Evolutionary conservation across 2,329 filamentous ascomycete genomes (phyloP).

Genomic region (Monosporascus sp.): DNA sequence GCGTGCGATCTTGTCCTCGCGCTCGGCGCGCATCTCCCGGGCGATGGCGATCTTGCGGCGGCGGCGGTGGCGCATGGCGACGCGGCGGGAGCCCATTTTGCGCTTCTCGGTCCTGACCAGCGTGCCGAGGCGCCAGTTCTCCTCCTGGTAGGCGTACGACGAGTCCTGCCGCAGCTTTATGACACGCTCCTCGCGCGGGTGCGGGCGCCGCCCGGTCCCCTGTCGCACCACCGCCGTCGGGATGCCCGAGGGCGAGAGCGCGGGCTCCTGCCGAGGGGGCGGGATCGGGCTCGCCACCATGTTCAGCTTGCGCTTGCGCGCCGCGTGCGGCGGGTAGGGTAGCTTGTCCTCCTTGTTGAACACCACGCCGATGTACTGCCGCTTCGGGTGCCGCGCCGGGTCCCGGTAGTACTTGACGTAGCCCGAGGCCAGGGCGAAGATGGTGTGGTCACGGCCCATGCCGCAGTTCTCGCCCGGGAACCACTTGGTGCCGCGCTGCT

Average conservation of each 20-base stretch:
- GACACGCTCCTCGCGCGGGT: slow-evolving; percentile 38
- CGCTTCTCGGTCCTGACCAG: slow-evolving; percentile 47
- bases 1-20: slow-evolving; percentile 25
- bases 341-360: slow-evolving; percentile 78
- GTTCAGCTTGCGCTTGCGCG: slow-evolving; percentile 69
- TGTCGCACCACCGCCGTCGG: slow-evolving; percentile 39
- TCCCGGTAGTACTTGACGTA: slow-evolving; percentile 98
- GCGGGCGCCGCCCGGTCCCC: slow-evolving; percentile 21
- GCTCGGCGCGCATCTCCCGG: slow-evolving; percentile 23
- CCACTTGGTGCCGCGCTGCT: slow-evolving; percentile 91
- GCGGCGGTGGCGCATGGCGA: slow-evolving; percentile 46
- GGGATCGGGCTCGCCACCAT: slow-evolving; percentile 55
- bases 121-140: slow-evolving; percentile 54
- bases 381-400: slow-evolving; percentile 71
- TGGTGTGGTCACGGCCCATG: slow-evolving; percentile 94
- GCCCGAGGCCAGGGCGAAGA: slow-evolving; percentile 77
- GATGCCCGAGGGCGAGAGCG: slow-evolving; percentile 45
- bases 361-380: slow-evolving; percentile 91
- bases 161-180: slow-evolving; percentile 43
- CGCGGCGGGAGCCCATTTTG: slow-evolving; percentile 36
- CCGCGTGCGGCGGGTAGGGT: slow-evolving; percentile 69
- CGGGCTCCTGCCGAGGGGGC: slow-evolving; percentile 26
- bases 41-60: slow-evolving; percentile 27
- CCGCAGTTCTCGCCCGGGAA: slow-evolving; percentile 91
- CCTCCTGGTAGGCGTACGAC: slow-evolving; percentile 53